These are phyloP conservation scores for Trichoderma sp. DNA, from an alignment of 2,329 filamentous ascomycete species.

Conservation along the genomic window DNA sequence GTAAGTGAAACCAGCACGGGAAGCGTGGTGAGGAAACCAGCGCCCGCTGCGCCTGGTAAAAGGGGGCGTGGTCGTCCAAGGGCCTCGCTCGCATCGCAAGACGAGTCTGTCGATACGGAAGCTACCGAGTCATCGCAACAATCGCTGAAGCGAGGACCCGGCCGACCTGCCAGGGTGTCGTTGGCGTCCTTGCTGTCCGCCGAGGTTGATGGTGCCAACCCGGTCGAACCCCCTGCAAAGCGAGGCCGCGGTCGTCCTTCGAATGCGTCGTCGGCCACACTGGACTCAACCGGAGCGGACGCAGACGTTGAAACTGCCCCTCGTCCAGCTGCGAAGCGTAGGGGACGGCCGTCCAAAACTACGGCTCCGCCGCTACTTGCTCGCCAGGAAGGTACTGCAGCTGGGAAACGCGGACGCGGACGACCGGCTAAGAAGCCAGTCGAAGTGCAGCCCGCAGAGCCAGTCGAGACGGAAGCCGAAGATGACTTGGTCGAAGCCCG, in stretches of 20 bases:
- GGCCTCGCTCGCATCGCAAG: conserved; percentile 36
- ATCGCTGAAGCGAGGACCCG: conserved; percentile 19
- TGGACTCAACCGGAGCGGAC: conserved; percentile 25
- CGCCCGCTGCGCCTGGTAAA: conserved; percentile 32
- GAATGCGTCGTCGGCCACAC: conserved; percentile 38
- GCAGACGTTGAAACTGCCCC: background rate
- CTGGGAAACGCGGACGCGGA: conserved; percentile 38
- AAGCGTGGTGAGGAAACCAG: background rate
- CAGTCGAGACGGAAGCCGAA: conserved; percentile 18
- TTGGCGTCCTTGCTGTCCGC: conserved; percentile 18
- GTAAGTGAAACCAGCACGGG: conserved; percentile 3
- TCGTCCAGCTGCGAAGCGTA: conserved; percentile 2
- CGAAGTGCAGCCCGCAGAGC: conserved; percentile 17
- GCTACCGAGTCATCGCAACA: conserved; percentile 5
- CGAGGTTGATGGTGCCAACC: background rate
- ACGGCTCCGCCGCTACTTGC: conserved; percentile 29
- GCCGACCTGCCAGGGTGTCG: conserved; percentile 30
- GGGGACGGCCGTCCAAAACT: conserved; percentile 35
- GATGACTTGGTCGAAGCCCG: conserved; percentile 2
- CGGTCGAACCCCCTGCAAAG: conserved; percentile 35
- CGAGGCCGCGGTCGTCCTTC: conserved; percentile 39
- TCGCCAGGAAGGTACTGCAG: conserved; percentile 31
- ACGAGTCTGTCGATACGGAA: conserved; percentile 28
- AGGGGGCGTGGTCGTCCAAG: conserved; percentile 40
- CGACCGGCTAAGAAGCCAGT: conserved; percentile 40